Evolutionary conservation across 805 yeast genomes (phyloP), one percentile per base, ranked within the genome.

Genomic region (Kodamaea kaohsiungensis): DNA sequence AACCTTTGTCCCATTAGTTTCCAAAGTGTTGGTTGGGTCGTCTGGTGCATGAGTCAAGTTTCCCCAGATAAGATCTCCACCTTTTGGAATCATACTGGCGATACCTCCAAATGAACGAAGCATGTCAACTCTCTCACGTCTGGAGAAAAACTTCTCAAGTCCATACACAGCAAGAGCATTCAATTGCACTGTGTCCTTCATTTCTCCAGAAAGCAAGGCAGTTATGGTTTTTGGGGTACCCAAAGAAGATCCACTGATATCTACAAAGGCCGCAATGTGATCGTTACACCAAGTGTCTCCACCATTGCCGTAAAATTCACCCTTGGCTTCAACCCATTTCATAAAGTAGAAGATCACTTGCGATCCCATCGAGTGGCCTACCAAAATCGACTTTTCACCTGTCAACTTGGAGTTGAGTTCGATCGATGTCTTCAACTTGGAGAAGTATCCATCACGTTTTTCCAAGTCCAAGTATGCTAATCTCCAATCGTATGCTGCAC

Each of bases 401-500:
- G 80, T 80, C 16, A 75, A 60, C 13, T 68, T 63, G 56, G 79
- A 74, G 55, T 77, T 77, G 18, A 83, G 59, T 69, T 95, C 99
- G 52, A 93, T 85, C 61, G 83, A 86, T 18, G 73, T 61, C 72
- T 91, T 90, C 56, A 95, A 75, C 62, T 84, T 86, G 10, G 91
- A 73, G 65, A 95, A 95, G 71, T 90, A 95, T 2, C 84, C 85
- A 65, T 95, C 99, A 55, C 99, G 80, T 53, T 79, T 78, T 67
- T 95, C 99, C 52, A 95, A 73, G 67, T 95, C 98, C 49, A 89
- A 72, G 67, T 90, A 95, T 0, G 96, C 87, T 60, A 95, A 79
- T 65, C 99, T 82, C 99, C 99, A 95, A 69, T 95, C 99, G 69
- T 95, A 95, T 1, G 97, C 81, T 0, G 98, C 99, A 52, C 92